Percentiles rank a stretch among this genome's conserved stretches.
These are phyloP conservation scores for Erucastrum elatum DNA, from an alignment of 345 rosid species.

Conservation along the genomic window DNA sequence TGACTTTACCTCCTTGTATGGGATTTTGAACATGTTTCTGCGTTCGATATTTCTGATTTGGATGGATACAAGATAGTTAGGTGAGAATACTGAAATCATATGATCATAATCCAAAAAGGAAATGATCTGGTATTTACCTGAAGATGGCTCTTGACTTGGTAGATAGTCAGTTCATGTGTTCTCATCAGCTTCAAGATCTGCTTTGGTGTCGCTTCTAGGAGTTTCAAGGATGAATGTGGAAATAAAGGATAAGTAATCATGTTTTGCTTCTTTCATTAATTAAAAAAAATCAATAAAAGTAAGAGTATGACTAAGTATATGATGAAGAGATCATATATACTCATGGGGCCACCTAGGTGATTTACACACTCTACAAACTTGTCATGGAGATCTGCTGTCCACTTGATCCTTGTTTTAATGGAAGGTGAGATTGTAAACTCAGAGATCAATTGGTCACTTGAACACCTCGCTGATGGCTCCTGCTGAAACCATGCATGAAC, in stretches of 20 bases:
- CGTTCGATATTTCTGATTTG: neutral
- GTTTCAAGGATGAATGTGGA: slow-evolving; percentile 1
- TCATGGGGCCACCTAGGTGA: slow-evolving; percentile 73
- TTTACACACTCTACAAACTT: slow-evolving; percentile 72
- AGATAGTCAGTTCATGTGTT: slow-evolving; percentile 68
- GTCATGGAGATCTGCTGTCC: slow-evolving; percentile 78
- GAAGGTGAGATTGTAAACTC: slow-evolving; percentile 10
- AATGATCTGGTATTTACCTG: slow-evolving; percentile 46
- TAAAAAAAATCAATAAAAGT: neutral
- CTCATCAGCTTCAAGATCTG: slow-evolving; percentile 77
- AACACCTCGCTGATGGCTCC: slow-evolving; percentile 9
- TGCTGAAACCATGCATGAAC: neutral
- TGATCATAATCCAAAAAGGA: neutral
- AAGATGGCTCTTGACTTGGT: slow-evolving; percentile 92
- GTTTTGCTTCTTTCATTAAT: neutral
- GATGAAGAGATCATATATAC: slow-evolving; percentile 48
- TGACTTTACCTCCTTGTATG: neutral
- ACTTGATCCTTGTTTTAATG: slow-evolving; percentile 60
- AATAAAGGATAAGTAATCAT: neutral
- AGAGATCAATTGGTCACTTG: neutral
- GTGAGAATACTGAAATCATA: neutral
- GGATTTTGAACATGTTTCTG: neutral
- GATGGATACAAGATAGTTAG: neutral
- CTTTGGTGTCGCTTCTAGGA: slow-evolving; percentile 69
- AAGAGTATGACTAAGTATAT: neutral